phyloP scores from a whole-genome alignment of 148 eudicot species.

The Silene latifolia region DNA sequence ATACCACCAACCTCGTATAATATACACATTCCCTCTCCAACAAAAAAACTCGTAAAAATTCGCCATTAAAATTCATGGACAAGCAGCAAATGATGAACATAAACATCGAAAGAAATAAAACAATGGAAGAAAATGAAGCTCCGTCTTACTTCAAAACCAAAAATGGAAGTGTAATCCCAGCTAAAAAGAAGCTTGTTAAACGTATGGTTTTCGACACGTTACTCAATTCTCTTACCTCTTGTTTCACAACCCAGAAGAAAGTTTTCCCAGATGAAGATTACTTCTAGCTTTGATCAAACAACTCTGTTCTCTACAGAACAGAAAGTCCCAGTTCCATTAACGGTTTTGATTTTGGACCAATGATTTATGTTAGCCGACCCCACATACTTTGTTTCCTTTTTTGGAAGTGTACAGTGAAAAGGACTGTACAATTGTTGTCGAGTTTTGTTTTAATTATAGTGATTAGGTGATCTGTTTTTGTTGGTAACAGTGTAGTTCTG shows the following conservation, averaged over 20 bases:
- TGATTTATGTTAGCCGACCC: not conserved
- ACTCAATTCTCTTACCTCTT: not conserved
- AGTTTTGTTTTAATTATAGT: too few relatives aligned
- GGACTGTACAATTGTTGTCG: not conserved
- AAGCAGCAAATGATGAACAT: not conserved
- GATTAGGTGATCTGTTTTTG: too few relatives aligned
- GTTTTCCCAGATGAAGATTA: not conserved
- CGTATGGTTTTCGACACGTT: not conserved
- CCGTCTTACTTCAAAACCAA: too few relatives aligned
- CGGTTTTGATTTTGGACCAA: not conserved
- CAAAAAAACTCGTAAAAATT: too few relatives aligned
- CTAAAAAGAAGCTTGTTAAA: not conserved
- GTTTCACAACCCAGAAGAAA: not conserved
- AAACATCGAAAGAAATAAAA: too few relatives aligned
- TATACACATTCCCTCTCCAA: too few relatives aligned
- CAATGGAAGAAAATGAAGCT: too few relatives aligned
- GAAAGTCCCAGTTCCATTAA: too few relatives aligned
- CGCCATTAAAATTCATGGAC: not conserved
- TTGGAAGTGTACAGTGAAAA: not conserved
- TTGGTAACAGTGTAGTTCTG: too few relatives aligned
- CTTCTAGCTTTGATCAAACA: not conserved
- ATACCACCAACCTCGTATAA: too few relatives aligned
- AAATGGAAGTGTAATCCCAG: not conserved
- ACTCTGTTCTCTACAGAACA: too few relatives aligned
- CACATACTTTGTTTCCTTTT: not conserved